These are phyloP conservation scores for Ophiostoma ips DNA, from an alignment of 2,329 filamentous ascomycete genomes.

Conservation along the genomic window DNA sequence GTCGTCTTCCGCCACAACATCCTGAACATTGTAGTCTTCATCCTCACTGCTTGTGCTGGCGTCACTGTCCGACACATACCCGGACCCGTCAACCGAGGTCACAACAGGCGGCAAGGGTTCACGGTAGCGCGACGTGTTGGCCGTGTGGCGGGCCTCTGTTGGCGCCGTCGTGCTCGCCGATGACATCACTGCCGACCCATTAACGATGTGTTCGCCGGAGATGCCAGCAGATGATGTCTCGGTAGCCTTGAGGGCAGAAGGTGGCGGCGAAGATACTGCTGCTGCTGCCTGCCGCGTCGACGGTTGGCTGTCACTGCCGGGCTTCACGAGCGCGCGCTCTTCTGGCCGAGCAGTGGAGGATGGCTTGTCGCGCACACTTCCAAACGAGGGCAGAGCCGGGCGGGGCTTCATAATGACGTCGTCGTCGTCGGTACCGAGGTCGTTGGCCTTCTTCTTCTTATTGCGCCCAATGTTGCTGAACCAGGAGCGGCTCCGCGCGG, in stretches of 20 bases:
- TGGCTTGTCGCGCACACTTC: conserved; percentile 55
- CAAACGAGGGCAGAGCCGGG: conserved; percentile 60
- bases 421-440: conserved; percentile 32
- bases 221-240: too few species aligned
- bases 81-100: conserved; percentile 52
- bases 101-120: conserved; percentile 59
- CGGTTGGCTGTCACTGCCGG: conserved; percentile 15
- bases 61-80: conserved; percentile 46
- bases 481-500: conserved; percentile 31
- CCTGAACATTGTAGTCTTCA: background rate
- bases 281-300: background rate
- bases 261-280: conserved; percentile 6
- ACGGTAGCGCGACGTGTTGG: conserved; percentile 42
- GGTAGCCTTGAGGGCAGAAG: conserved; percentile 23
- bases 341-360: conserved; percentile 30
- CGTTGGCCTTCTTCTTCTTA: conserved; percentile 31
- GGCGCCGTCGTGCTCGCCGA: conserved; percentile 25
- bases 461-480: conserved; percentile 33
- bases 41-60: conserved; percentile 14
- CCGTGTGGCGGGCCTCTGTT: conserved; percentile 28
- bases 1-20: background rate
- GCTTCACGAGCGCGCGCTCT: conserved; percentile 45
- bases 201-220: conserved; percentile 24
- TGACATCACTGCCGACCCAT: conserved; percentile 37
- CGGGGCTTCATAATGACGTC: conserved; percentile 61